Percentiles rank a stretch among this genome's conserved stretches.
Conservation (phyloP, 2,329 filamentous ascomycete species). For the Cercospora sojina region DNA sequence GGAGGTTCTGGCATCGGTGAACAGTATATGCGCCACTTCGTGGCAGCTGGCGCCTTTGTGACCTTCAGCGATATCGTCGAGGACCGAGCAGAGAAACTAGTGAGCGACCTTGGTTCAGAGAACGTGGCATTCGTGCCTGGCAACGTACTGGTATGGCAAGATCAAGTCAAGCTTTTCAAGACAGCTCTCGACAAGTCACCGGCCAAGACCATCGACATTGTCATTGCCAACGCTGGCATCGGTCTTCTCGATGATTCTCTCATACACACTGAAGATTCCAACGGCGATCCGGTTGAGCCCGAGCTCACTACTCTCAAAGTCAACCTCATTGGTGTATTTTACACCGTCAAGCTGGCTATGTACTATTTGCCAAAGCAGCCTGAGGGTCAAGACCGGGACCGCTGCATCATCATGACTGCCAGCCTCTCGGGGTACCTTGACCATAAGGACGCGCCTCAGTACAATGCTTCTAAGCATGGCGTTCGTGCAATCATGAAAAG, state of each 20-base stretch:
- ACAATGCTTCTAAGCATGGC: conserved; percentile 41
- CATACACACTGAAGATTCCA: conserved; percentile 15
- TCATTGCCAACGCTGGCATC: conserved; percentile 36
- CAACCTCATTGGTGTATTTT: conserved; percentile 31
- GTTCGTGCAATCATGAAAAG: conserved; percentile 46
- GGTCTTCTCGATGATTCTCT: conserved; percentile 27
- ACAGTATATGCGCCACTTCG: conserved; percentile 36
- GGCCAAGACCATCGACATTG: conserved; percentile 30
- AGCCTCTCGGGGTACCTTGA: conserved; percentile 53
- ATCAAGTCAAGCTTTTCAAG: conserved; percentile 36
- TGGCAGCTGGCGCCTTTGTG: conserved; percentile 37
- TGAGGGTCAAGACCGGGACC: conserved; percentile 42
- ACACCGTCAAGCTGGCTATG: conserved; percentile 41
- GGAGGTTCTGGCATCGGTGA: conserved; percentile 45
- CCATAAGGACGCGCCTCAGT: conserved; percentile 45
- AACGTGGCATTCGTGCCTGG: conserved; percentile 35
- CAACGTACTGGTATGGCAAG: conserved; percentile 35
- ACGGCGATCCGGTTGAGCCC: conserved; percentile 31
- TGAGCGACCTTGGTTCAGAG: conserved; percentile 35
- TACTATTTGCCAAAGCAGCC: conserved; percentile 39
- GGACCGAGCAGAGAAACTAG: conserved; percentile 32
- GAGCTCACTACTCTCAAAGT: conserved; percentile 29
- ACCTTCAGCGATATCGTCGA: conserved; percentile 39
- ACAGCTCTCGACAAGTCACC: conserved; percentile 27
- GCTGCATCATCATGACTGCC: conserved; percentile 52